Base-by-base conservation (phyloP, 2,329 filamentous ascomycete genomes). In the Alternaria ventricosa region DNA sequence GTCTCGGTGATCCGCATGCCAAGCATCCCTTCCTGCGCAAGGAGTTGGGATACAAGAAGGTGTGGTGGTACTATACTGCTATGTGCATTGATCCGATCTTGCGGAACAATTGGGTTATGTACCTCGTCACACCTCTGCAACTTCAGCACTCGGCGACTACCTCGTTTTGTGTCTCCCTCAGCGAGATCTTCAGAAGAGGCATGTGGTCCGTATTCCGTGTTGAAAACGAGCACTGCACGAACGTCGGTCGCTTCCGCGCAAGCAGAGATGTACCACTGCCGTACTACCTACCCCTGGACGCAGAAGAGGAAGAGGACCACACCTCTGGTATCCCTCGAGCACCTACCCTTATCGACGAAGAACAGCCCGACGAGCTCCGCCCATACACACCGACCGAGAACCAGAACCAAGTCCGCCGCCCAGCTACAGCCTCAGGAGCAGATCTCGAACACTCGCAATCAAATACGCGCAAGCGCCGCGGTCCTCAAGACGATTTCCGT, bases 141-240 rank as follows among this genome's bases (percentile, higher is more conserved):
- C 81, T 90, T 0, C 94, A 97, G 74, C 94, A 98, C 78, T 95
- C 91, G 2, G 92, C 92, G 4, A 78, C 94, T 2, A 87, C 94
- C 6, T 94, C 92, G 1, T 98, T 98, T 79, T 70, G 92, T 28
- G 88, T 97, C 15, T 86, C 88, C 2, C 82, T 97, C 4, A 88
- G 90, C 9, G 96, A 99, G 78, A 88, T 97, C 22, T 85, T 88
- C n/a, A 89, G 96, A 30, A 85, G 96, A 76, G 94, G 93, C 65
- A 88, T 97, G 76, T 99, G 96, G 96, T 90, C 91, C 0, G 84
- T 98, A 5, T 92, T 99, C 78, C 92, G 96, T 44, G 94, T 99
- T 25, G 96, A 99, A 80, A 99, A 99, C 79, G 96, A 99, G 74
- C 96, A 99, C 81, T 97, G 94, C 81, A 90, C 91, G 59, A 79